Evolutionary conservation across 176 grass and related monocot genomes (phyloP).

Genomic region (Phoenix dactylifera): DNA sequence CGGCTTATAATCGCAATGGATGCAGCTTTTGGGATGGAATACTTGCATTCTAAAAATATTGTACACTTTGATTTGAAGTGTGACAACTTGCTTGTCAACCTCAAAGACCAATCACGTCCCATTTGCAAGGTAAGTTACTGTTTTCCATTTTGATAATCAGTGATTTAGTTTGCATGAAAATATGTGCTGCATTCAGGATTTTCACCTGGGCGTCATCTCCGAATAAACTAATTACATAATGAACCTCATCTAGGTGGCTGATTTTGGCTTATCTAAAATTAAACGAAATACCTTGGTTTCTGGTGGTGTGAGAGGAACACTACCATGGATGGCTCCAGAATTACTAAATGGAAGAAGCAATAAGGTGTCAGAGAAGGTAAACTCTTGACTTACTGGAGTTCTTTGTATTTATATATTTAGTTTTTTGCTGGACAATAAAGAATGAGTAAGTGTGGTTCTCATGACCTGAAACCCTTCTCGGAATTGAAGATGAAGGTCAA

Average conservation of each 20-base stretch:
- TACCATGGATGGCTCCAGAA: conserved; percentile 90
- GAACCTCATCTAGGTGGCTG: conserved; percentile 49
- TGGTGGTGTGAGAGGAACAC: conserved; percentile 81
- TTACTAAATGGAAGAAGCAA: conserved; percentile 84
- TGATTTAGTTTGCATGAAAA: too few relatives aligned
- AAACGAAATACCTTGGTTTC: conserved; percentile 92
- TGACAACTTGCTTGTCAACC: conserved; percentile 89
- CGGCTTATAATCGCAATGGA: conserved; percentile 87
- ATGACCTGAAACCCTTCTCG: too few relatives aligned
- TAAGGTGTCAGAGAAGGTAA: conserved; percentile 88
- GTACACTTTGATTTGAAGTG: conserved; percentile 95
- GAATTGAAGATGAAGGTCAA: too few relatives aligned
- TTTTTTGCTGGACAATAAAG: neutral
- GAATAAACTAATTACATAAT: neutral
- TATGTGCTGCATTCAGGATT: neutral
- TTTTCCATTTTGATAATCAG: conserved; percentile 7
- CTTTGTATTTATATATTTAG: conserved; percentile 1
- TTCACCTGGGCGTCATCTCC: neutral
- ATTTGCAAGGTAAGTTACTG: conserved; percentile 59
- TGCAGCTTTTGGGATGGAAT: conserved; percentile 90
- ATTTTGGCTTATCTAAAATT: conserved; percentile 87
- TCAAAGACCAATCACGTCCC: conserved; percentile 85
- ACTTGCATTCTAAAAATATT: conserved; percentile 90
- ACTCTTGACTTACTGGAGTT: neutral
- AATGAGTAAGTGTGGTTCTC: too few relatives aligned